phyloP scores from a whole-genome alignment of 2,329 filamentous ascomycete genomes.

The Dothiorella sarmentorum region DNA sequence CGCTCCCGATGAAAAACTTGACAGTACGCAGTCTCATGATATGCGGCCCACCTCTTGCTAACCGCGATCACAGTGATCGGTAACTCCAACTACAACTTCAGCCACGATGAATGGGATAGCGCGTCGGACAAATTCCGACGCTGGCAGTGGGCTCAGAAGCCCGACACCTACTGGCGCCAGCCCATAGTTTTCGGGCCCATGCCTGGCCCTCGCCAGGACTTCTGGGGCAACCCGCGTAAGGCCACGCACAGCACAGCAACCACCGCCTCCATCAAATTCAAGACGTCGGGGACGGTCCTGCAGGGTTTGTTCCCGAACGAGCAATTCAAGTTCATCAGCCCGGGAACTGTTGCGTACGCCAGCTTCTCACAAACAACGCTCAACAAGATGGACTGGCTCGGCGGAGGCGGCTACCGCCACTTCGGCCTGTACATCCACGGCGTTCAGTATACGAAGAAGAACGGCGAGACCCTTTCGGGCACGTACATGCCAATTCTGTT shows the following conservation, averaged over 20 bases:
- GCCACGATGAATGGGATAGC: constrained; percentile 58
- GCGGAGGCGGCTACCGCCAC: constrained; percentile 56
- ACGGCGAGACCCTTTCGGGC: constrained; percentile 49
- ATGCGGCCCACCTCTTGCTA: not conserved
- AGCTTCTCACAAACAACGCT: constrained; percentile 40
- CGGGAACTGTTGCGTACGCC: constrained; percentile 39
- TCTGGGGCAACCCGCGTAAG: constrained; percentile 25
- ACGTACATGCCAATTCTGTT: constrained; percentile 58
- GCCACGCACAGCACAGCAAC: constrained; percentile 31
- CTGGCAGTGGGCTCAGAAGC: constrained; percentile 47
- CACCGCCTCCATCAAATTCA: constrained; percentile 42
- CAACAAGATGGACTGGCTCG: constrained; percentile 57
- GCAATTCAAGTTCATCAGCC: constrained; percentile 35
- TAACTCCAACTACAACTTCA: constrained; percentile 49
- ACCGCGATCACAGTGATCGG: not conserved
- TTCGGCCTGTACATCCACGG: constrained; percentile 62
- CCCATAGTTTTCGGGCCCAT: constrained; percentile 41
- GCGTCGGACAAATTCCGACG: constrained; percentile 50
- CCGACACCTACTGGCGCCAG: constrained; percentile 40
- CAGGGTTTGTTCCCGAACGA: constrained; percentile 39
- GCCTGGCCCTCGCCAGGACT: constrained; percentile 39
- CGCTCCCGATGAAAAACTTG: constrained; percentile 27
- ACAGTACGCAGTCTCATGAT: not conserved
- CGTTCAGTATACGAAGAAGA: constrained; percentile 52
- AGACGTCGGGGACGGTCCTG: constrained; percentile 39